Evolutionary conservation across 1,284 basidiomycete genomes (phyloP).

Genomic region (Cutaneotrichosporon sp.): DNA sequence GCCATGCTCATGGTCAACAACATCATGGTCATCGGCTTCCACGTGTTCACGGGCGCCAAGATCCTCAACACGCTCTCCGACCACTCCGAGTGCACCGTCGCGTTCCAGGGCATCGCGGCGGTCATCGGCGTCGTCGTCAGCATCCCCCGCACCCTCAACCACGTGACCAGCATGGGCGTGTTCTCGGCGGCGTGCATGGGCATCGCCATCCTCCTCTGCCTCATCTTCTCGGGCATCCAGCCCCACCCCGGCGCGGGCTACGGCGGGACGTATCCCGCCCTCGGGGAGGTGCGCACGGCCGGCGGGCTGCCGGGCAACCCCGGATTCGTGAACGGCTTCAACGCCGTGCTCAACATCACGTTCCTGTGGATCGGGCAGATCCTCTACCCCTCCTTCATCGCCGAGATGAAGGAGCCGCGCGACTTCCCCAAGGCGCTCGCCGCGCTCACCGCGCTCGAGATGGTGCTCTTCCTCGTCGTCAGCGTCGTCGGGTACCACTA

Average conservation of each 20-base stretch:
- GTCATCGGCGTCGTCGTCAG: constrained; percentile 57
- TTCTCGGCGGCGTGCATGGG: constrained; percentile 60
- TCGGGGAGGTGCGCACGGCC: constrained; percentile 39
- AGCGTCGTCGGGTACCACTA: constrained; percentile 64
- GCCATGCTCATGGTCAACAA: constrained; percentile 48
- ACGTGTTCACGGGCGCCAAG: constrained; percentile 53
- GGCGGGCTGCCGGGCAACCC: constrained; percentile 49
- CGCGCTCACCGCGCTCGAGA: constrained; percentile 59
- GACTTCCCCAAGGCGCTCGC: constrained; percentile 64
- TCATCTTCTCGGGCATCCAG: constrained; percentile 61
- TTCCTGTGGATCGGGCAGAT: constrained; percentile 67
- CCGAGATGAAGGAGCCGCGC: constrained; percentile 54
- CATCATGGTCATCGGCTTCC: constrained; percentile 53
- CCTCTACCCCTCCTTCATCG: constrained; percentile 56
- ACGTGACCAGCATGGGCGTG: constrained; percentile 55
- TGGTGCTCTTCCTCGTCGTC: constrained; percentile 63
- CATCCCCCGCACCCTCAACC: constrained; percentile 60
- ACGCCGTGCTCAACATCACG: constrained; percentile 56
- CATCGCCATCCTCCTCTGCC: constrained; percentile 61
- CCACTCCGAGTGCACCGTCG: constrained; percentile 61
- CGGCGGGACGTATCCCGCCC: constrained; percentile 37
- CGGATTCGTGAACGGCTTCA: constrained; percentile 62
- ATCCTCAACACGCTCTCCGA: constrained; percentile 63
- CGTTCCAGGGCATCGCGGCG: constrained; percentile 59
- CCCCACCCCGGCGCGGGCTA: constrained; percentile 46